A percentile compares a stretch with the other conserved stretches of the same genome.
phyloP scores from a whole-genome alignment of 2,329 filamentous ascomycete species.

The Fusarium clavum region DNA sequence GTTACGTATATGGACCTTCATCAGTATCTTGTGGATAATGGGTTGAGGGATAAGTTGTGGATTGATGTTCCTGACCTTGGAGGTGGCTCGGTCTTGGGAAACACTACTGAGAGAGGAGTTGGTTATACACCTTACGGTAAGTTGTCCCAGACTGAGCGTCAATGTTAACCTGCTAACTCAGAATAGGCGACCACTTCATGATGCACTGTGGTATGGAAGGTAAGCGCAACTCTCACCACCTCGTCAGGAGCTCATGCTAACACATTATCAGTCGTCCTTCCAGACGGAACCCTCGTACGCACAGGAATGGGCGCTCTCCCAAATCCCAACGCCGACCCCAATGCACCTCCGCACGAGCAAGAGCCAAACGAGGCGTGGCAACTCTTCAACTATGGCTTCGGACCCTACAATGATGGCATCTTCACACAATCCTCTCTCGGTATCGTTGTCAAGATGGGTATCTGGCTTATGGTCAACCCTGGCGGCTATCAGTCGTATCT shows the following conservation, averaged over 20 bases:
- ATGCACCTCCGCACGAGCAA: conserved; percentile 26
- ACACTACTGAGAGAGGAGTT: conserved; percentile 33
- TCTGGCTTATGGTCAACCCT: conserved; percentile 36
- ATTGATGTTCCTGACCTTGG: conserved; percentile 37
- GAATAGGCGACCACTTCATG: conserved; percentile 29
- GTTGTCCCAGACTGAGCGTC: fast-evolving
- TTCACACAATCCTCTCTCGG: conserved; percentile 34
- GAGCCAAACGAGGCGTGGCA: conserved; percentile 35
- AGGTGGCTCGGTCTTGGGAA: conserved; percentile 32
- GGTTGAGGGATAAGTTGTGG: conserved; percentile 32
- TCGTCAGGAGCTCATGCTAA: not conserved
- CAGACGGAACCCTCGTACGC: conserved; percentile 24
- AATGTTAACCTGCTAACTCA: fast-evolving
- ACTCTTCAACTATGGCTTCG: conserved; percentile 35
- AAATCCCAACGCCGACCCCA: conserved; percentile 28
- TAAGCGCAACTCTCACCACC: not conserved
- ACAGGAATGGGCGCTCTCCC: conserved; percentile 39
- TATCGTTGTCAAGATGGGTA: conserved; percentile 37
- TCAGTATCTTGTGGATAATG: conserved; percentile 26
- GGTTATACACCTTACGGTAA: conserved; percentile 37
- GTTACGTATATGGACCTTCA: conserved; percentile 33
- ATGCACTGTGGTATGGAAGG: conserved; percentile 39
- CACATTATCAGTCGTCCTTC: conserved; percentile 6
- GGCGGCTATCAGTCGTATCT: conserved; percentile 36
- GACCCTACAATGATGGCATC: conserved; percentile 33